Percentiles rank a stretch among this genome's conserved stretches.
phyloP scores from a whole-genome alignment of 2,329 filamentous ascomycete genomes.

The Penicillium italicum region DNA sequence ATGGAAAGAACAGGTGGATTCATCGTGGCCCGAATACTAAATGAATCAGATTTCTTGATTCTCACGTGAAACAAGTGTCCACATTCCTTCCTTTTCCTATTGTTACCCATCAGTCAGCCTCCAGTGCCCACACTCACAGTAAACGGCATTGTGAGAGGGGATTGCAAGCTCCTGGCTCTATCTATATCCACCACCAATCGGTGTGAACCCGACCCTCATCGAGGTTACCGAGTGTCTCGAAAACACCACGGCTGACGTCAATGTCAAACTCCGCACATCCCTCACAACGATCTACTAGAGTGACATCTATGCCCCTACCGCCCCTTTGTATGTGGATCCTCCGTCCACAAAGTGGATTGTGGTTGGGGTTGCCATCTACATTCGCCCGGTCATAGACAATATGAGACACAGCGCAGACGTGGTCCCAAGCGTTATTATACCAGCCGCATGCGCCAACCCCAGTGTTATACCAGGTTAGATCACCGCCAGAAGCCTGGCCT shows the following conservation, averaged over 20 bases:
- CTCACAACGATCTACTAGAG: conserved; percentile 65
- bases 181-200: conserved; percentile 48
- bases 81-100: background rate
- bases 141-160: background rate
- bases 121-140: too few relatives aligned
- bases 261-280: conserved; percentile 50
- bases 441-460: conserved; percentile 67
- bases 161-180: too few relatives aligned
- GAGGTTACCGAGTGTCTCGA: conserved; percentile 46
- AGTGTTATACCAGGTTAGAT: conserved; percentile 67
- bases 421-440: conserved; percentile 51
- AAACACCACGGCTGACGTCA: conserved; percentile 50
- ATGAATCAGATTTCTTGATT: background rate
- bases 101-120: background rate
- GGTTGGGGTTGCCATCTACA: conserved; percentile 56
- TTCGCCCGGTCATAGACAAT: conserved; percentile 60
- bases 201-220: conserved; percentile 48
- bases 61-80: background rate
- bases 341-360: conserved; percentile 64
- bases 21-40: conserved; percentile 42
- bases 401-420: conserved; percentile 65
- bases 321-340: conserved; percentile 60
- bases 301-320: conserved; percentile 58
- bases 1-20: conserved; percentile 44
- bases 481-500: conserved; percentile 55